These are phyloP conservation scores for Sporothrix variecibatus DNA, from an alignment of 2,329 filamentous ascomycete species.

Conservation along the genomic window DNA sequence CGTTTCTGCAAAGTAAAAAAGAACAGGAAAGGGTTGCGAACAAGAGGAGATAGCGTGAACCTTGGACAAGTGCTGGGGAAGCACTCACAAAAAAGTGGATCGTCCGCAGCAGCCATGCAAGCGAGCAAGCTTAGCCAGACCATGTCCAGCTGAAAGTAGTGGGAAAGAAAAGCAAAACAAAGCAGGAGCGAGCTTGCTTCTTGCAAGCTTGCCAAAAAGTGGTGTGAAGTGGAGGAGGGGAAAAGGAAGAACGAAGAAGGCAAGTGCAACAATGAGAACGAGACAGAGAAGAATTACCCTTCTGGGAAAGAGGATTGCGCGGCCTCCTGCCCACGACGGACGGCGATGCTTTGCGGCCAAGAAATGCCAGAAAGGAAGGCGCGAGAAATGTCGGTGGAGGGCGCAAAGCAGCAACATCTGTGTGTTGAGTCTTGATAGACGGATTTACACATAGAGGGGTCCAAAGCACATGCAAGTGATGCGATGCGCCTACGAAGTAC, in stretches of 20 bases:
- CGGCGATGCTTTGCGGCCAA: not conserved
- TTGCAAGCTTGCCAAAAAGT: not conserved
- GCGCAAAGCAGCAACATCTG: not conserved
- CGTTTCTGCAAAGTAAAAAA: not conserved
- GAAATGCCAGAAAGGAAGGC: not conserved
- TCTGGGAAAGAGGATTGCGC: conserved; percentile 8
- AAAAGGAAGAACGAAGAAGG: not conserved
- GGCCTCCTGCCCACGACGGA: conserved; percentile 12
- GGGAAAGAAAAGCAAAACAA: not conserved
- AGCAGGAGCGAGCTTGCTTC: not conserved
- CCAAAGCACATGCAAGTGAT: not conserved
- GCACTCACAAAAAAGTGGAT: conserved; percentile 6
- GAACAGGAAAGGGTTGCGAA: not conserved
- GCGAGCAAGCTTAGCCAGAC: not conserved
- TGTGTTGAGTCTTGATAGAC: too few species aligned
- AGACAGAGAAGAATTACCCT: not conserved
- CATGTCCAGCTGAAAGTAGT: conserved; percentile 22
- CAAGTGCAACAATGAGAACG: not conserved
- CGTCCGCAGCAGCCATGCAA: not conserved
- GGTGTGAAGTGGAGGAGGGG: not conserved
- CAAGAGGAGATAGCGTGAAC: not conserved
- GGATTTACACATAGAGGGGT: not conserved
- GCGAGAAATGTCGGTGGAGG: not conserved
- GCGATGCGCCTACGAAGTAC: not conserved
- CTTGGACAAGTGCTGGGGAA: not conserved